These are phyloP conservation scores for Mycena venus DNA, from an alignment of 768 basidiomycete genomes.

Conservation along the genomic window DNA sequence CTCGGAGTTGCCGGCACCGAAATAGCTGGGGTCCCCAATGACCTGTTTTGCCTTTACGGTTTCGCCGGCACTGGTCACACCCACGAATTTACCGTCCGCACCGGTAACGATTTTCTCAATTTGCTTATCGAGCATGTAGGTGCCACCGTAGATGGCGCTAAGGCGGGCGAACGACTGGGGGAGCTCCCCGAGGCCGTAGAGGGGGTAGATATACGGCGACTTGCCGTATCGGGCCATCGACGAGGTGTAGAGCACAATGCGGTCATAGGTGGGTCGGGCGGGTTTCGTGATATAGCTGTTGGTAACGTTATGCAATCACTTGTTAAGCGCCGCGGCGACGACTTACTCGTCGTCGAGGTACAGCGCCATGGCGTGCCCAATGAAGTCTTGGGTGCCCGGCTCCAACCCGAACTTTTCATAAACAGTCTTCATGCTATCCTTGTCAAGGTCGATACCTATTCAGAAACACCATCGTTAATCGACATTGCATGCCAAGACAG, in stretches of 20 bases:
- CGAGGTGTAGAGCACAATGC: conserved; percentile 96
- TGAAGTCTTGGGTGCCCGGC: conserved; percentile 97
- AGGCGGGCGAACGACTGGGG: conserved; percentile 99
- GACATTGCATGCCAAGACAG: neutral
- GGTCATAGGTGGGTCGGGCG: conserved; percentile 91
- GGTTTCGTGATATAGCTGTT: conserved; percentile 92
- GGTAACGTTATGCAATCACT: neutral
- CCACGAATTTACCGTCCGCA: conserved; percentile 88
- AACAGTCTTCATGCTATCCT: conserved; percentile 91
- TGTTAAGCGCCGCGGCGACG: conserved; percentile 41
- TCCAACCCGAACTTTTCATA: conserved; percentile 98
- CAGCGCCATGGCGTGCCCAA: conserved; percentile 99
- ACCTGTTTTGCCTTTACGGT: conserved; percentile 98
- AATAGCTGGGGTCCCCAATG: conserved; percentile 98
- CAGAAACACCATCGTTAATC: neutral
- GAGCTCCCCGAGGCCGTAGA: conserved; percentile 98
- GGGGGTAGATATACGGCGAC: conserved; percentile 99
- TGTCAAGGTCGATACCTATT: conserved; percentile 89
- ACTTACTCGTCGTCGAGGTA: conserved; percentile 97
- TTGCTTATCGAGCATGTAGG: conserved; percentile 99
- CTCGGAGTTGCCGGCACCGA: conserved; percentile 80
- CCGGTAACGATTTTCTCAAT: conserved; percentile 93
- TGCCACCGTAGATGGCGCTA: conserved; percentile 98
- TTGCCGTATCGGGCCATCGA: conserved; percentile 99
- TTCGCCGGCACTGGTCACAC: conserved; percentile 90